These are phyloP conservation scores for Cercospora zeae-maydis DNA, from an alignment of 2,329 filamentous ascomycete genomes.

Conservation along the genomic window DNA sequence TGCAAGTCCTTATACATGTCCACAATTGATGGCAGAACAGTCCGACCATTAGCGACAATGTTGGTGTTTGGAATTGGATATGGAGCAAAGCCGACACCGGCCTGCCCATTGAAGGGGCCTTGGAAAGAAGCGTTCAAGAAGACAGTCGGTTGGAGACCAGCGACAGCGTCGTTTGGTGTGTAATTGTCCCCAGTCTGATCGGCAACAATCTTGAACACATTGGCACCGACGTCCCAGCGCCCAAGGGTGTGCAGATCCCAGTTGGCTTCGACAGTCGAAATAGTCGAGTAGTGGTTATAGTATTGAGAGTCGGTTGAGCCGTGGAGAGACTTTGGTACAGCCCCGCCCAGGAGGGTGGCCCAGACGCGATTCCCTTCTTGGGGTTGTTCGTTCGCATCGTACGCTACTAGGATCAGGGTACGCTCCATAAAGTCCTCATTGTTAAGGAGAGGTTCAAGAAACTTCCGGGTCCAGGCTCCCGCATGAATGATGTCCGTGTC, in stretches of 20 bases:
- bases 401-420: constrained; percentile 71
- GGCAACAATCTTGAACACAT: constrained; percentile 43
- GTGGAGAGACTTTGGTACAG: constrained; percentile 60
- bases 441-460: constrained; percentile 66
- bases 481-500: constrained; percentile 68
- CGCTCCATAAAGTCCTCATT: constrained; percentile 70
- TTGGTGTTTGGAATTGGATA: constrained; percentile 34
- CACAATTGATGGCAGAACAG: constrained; percentile 33
- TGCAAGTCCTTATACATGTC: constrained; percentile 25
- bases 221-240: constrained; percentile 47
- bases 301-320: constrained; percentile 66
- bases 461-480: constrained; percentile 63
- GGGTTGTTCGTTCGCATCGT: constrained; percentile 72
- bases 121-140: constrained; percentile 37
- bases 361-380: constrained; percentile 64
- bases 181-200: constrained; percentile 37
- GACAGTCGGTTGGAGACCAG: constrained; percentile 24
- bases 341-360: constrained; percentile 68
- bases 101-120: constrained; percentile 33
- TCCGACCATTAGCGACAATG: constrained; percentile 29
- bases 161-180: constrained; percentile 28
- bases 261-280: constrained; percentile 46
- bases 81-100: constrained; percentile 21
- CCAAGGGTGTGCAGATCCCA: constrained; percentile 46
- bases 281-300: constrained; percentile 49